phyloP scores from a whole-genome alignment of 1,284 basidiomycete genomes.

The Pseudozyma tsukubaensis region DNA sequence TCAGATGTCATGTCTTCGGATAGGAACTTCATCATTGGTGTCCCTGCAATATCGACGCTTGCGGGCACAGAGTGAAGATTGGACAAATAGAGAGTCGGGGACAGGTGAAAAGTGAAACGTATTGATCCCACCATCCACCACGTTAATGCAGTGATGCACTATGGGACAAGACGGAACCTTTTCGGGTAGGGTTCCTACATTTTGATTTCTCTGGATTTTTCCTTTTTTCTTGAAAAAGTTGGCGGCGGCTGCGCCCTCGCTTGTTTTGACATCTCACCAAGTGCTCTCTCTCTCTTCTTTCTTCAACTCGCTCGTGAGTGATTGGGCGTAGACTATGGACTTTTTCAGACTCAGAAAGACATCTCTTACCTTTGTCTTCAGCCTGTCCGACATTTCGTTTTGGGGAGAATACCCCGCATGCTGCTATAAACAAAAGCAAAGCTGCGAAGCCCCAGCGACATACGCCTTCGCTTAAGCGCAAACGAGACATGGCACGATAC shows the following conservation, averaged over 20 bases:
- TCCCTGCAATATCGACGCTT: too few relatives aligned
- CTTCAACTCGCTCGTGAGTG: neutral
- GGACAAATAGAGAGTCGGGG: too few relatives aligned
- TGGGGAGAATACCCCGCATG: too few relatives aligned
- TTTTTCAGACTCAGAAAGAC: slow-evolving; percentile 14
- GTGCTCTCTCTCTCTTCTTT: neutral
- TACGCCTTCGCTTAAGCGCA: too few relatives aligned
- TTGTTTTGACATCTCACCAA: too few relatives aligned
- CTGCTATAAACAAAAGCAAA: too few relatives aligned
- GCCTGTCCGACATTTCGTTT: neutral
- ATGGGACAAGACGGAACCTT: slow-evolving; percentile 15
- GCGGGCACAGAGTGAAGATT: too few relatives aligned
- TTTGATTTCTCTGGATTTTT: neutral
- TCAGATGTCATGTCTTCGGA: too few relatives aligned
- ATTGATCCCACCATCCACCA: neutral
- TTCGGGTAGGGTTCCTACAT: neutral
- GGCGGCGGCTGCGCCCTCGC: too few relatives aligned
- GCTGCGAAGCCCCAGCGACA: too few relatives aligned
- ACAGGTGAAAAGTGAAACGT: too few relatives aligned
- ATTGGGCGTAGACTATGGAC: slow-evolving; percentile 10
- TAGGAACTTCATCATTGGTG: neutral
- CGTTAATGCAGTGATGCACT: slow-evolving; percentile 8
- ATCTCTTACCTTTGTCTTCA: neutral
- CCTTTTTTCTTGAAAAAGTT: neutral
- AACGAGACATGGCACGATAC: too few relatives aligned